Percentiles rank a stretch among this genome's conserved stretches.
These are phyloP conservation scores for Russula vinacea DNA, from an alignment of 768 basidiomycete genomes.

Conservation along the genomic window DNA sequence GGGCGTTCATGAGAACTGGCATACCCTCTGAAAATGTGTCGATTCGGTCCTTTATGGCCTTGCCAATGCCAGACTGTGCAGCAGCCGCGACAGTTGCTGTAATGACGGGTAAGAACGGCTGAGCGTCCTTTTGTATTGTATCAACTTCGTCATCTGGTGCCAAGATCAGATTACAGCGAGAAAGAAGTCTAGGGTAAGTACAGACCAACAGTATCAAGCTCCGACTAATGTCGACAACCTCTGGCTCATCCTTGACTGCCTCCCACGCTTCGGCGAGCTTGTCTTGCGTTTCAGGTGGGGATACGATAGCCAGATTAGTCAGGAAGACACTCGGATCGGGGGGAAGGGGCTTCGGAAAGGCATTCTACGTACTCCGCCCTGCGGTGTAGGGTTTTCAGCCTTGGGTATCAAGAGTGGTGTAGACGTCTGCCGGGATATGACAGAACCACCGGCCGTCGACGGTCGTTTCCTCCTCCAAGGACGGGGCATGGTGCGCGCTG, in stretches of 20 bases:
- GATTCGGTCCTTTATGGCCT: slow-evolving; percentile 28
- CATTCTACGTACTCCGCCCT: background rate
- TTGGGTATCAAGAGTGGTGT: too few relatives aligned
- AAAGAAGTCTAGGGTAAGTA: background rate
- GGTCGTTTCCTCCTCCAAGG: slow-evolving; percentile 11
- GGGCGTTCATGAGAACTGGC: slow-evolving; percentile 32
- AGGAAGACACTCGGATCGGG: background rate
- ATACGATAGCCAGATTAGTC: background rate
- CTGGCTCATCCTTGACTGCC: background rate
- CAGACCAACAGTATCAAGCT: background rate
- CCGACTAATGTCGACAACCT: too few relatives aligned
- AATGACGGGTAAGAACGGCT: slow-evolving; percentile 8
- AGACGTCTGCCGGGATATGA: too few relatives aligned
- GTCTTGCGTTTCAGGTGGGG: background rate
- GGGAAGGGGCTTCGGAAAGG: background rate
- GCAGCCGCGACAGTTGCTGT: background rate
- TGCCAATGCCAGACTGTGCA: slow-evolving; percentile 1
- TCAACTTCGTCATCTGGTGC: background rate
- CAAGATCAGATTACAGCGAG: background rate
- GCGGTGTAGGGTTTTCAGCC: background rate
- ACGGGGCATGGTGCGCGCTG: background rate
- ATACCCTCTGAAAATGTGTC: slow-evolving; percentile 32
- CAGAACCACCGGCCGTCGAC: background rate
- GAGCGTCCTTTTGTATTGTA: background rate
- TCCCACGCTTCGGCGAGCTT: slow-evolving; percentile 1